Evolutionary conservation across 768 basidiomycete genomes (phyloP).

Genomic region (Leccinum obscurum): DNA sequence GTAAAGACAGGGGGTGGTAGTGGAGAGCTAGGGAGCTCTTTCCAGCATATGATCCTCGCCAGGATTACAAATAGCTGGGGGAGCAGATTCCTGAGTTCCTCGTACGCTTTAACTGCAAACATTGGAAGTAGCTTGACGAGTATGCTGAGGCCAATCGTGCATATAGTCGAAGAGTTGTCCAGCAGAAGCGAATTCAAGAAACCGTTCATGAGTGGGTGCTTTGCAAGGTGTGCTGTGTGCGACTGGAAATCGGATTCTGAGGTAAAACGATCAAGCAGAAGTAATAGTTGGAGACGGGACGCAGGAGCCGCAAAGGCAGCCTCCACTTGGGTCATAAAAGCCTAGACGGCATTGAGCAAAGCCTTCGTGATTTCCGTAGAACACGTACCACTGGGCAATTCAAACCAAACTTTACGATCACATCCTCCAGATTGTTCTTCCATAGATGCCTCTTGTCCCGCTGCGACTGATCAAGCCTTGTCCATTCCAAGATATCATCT

Average conservation of each 20-base stretch:
- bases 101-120: conserved; percentile 62
- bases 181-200: conserved; percentile 68
- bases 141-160: conserved; percentile 60
- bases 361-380: conserved; percentile 11
- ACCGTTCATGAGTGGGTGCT: conserved; percentile 62
- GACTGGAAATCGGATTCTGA: conserved; percentile 53
- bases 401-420: conserved; percentile 64
- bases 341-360: conserved; percentile 42
- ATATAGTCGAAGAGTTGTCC: conserved; percentile 73
- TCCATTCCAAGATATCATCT: conserved; percentile 74
- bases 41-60: conserved; percentile 76
- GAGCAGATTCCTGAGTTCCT: conserved; percentile 56
- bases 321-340: conserved; percentile 67
- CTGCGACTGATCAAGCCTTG: conserved; percentile 60
- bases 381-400: conserved; percentile 62
- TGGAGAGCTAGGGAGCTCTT: conserved; percentile 44
- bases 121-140: conserved; percentile 74
- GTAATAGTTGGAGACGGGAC: conserved; percentile 67
- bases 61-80: conserved; percentile 68
- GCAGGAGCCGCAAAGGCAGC: conserved; percentile 58
- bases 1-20: conserved; percentile 33
- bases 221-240: conserved; percentile 50
- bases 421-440: conserved; percentile 79
- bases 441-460: conserved; percentile 60
- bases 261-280: conserved; percentile 62